Evolutionary conservation across 2,329 filamentous ascomycete genomes (phyloP).

Genomic region (Colletotrichum sp.): DNA sequence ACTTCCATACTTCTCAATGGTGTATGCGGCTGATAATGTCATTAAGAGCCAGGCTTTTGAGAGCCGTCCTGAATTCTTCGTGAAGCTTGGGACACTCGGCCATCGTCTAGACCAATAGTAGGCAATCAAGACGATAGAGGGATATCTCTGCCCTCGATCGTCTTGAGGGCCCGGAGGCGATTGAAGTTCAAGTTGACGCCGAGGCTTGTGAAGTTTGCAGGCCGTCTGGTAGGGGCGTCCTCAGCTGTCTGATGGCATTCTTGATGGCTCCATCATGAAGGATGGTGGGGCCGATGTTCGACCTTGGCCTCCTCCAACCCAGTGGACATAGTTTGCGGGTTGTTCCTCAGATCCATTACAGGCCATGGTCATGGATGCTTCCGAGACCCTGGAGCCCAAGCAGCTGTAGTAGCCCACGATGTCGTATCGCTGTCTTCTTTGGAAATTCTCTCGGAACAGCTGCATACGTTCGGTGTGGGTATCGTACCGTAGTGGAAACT

Average conservation of each 20-base stretch:
- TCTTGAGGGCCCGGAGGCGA: background rate
- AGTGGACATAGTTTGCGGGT: background rate
- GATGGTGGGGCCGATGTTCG: background rate
- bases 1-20: background rate
- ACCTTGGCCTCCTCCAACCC: background rate
- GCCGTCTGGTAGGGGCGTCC: rapidly evolving
- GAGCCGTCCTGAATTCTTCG: background rate
- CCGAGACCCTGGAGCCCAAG: background rate
- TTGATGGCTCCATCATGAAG: background rate
- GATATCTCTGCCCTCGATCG: background rate
- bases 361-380: background rate
- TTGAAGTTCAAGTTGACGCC: background rate
- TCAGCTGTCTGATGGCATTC: background rate
- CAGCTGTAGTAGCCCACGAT: background rate
- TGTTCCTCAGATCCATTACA: background rate
- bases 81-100: background rate
- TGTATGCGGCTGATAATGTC: background rate
- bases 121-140: background rate
- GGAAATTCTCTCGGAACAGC: background rate
- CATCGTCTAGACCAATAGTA: background rate
- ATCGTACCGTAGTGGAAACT: background rate
- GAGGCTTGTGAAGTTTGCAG: background rate
- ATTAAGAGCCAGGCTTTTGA: background rate
- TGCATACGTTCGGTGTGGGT: background rate
- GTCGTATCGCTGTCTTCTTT: background rate